phyloP scores from a whole-genome alignment of 805 yeast genomes.

The Zygoascus tannicola region DNA sequence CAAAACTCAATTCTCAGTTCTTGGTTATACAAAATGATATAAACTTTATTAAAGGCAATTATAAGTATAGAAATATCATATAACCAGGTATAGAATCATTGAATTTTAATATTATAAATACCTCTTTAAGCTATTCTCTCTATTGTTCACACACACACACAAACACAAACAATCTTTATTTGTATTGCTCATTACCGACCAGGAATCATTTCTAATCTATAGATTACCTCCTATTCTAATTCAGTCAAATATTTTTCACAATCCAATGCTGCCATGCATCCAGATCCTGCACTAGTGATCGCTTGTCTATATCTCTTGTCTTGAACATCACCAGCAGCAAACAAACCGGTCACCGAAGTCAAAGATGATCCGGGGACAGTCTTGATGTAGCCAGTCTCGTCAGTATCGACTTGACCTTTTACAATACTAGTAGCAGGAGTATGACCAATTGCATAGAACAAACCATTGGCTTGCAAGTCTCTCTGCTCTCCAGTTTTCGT shows the following conservation, averaged over 20 bases:
- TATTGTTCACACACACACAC: too few species aligned
- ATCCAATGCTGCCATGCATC: conserved; percentile 98
- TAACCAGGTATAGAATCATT: too few species aligned
- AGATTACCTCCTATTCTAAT: conserved; percentile 12
- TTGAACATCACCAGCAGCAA: conserved; percentile 99
- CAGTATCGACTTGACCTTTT: conserved; percentile 67
- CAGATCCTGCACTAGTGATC: conserved; percentile 98
- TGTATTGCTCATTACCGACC: too few species aligned
- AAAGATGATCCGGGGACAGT: conserved; percentile 84
- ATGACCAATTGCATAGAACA: conserved; percentile 98
- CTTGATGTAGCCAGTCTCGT: conserved; percentile 78
- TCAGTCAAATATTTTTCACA: conserved; percentile 79
- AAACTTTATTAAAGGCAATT: too few species aligned
- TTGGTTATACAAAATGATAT: too few species aligned
- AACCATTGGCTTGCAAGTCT: conserved; percentile 75
- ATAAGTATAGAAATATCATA: too few species aligned
- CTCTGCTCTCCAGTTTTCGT: conserved; percentile 57
- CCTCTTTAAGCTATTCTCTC: too few species aligned
- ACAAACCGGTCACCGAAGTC: conserved; percentile 84
- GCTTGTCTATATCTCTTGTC: conserved; percentile 97
- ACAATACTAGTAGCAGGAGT: conserved; percentile 87
- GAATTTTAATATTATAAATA: too few species aligned
- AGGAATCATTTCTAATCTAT: too few species aligned
- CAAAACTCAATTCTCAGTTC: too few species aligned
- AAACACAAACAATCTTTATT: too few species aligned